A percentile compares a stretch with the other conserved stretches of the same genome.
Conservation (phyloP, 257 asterid genomes). For the Fraxinus excelsior region DNA sequence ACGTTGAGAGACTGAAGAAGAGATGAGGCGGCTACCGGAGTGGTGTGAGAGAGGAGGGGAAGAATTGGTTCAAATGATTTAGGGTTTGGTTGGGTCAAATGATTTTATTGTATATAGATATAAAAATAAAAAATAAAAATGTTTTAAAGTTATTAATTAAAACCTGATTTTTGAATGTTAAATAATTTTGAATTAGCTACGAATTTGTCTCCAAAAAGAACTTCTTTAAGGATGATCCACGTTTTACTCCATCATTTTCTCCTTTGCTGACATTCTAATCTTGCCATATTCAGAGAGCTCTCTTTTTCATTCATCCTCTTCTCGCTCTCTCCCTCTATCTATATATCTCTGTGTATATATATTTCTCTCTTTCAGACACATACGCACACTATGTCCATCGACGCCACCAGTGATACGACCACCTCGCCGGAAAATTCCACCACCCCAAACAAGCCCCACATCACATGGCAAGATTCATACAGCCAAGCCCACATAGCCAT, state of each 20-base stretch:
- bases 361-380: not conserved
- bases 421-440: conserved; percentile 26
- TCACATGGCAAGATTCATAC: conserved; percentile 77
- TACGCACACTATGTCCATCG: conserved; percentile 12
- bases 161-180: no score
- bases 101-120: no score
- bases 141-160: no score
- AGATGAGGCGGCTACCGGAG: no score
- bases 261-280: not conserved
- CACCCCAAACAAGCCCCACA: conserved; percentile 40
- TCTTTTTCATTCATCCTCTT: not conserved
- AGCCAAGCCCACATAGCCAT: conserved; percentile 62
- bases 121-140: no score
- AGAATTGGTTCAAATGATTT: no score
- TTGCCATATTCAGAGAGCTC: not conserved
- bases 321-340: not conserved
- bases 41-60: no score
- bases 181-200: no score
- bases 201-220: no score
- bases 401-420: conserved; percentile 20
- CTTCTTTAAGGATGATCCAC: conserved; percentile 28
- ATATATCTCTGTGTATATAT: not conserved
- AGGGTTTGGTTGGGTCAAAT: no score
- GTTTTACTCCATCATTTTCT: conserved; percentile 40
- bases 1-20: no score